Percentiles rank a stretch among this genome's conserved stretches.
phyloP scores from a whole-genome alignment of 257 asterid species.

The Buddleja alternifolia region DNA sequence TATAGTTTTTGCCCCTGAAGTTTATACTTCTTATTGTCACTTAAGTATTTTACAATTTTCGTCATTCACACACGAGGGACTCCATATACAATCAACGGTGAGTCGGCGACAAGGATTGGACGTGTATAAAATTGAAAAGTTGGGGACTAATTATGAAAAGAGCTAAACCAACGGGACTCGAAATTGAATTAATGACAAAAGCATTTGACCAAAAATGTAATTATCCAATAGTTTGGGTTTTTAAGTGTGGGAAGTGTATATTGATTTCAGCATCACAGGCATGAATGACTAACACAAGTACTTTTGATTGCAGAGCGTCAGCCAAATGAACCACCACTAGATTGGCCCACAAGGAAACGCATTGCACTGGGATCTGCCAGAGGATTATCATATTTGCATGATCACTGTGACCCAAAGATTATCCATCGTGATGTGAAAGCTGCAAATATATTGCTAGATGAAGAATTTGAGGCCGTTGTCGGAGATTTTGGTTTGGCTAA shows the following conservation, averaged over 20 bases:
- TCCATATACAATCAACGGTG: too few relatives aligned
- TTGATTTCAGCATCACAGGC: not conserved
- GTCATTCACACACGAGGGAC: too few relatives aligned
- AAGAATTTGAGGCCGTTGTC: constrained; percentile 64
- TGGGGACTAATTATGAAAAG: too few relatives aligned
- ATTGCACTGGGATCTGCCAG: constrained; percentile 62
- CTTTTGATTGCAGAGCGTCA: constrained; percentile 48
- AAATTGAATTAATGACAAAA: too few relatives aligned
- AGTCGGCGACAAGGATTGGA: too few relatives aligned
- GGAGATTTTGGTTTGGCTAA: constrained; percentile 71
- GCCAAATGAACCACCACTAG: constrained; percentile 53
- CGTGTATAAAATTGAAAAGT: too few relatives aligned
- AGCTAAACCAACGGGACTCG: too few relatives aligned
- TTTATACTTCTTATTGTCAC: too few relatives aligned
- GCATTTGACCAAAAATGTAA: too few relatives aligned
- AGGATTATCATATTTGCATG: constrained; percentile 58
- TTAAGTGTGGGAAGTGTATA: not conserved
- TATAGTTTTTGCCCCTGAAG: too few relatives aligned
- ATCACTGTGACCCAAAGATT: constrained; percentile 64
- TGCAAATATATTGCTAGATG: constrained; percentile 58
- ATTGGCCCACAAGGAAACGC: constrained; percentile 55
- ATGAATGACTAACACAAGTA: not conserved
- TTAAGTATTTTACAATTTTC: too few relatives aligned
- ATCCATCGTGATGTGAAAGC: constrained; percentile 67
- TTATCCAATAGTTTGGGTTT: too few relatives aligned